Evolutionary conservation across 1,284 basidiomycete species (phyloP).

Genomic region (Microstroma glucosiphilum): DNA sequence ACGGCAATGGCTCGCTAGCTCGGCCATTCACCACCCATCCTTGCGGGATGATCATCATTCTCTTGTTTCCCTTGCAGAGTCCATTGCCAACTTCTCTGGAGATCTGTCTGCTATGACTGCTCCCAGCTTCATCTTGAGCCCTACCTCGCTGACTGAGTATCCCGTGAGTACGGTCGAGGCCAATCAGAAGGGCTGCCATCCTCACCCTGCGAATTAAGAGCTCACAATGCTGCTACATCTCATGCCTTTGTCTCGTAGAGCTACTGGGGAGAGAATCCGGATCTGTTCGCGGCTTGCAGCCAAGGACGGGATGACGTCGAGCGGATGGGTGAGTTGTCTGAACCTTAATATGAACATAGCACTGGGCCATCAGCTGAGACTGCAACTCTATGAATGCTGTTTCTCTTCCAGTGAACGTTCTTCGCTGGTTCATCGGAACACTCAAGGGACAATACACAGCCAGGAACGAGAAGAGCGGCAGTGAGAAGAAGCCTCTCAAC

Average conservation of each 20-base stretch:
- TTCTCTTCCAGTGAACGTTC: constrained; percentile 22
- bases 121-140: constrained; percentile 59
- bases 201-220: too few relatives aligned
- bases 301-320: constrained; percentile 45
- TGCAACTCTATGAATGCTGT: background rate
- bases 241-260: background rate
- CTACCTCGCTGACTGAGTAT: constrained; percentile 44
- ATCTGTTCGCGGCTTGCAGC: constrained; percentile 34
- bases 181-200: background rate
- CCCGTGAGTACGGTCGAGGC: constrained; percentile 29
- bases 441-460: constrained; percentile 87
- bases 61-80: constrained; percentile 37
- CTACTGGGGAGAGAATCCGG: constrained; percentile 49
- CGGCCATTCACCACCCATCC: too few relatives aligned
- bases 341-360: background rate
- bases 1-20: too few relatives aligned
- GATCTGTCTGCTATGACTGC: constrained; percentile 91
- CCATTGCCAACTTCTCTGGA: constrained; percentile 56
- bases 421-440: constrained; percentile 56
- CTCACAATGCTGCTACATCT: too few relatives aligned
- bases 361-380: background rate
- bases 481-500: constrained; percentile 96
- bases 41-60: background rate
- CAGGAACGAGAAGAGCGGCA: constrained; percentile 59
- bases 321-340: constrained; percentile 29